These are phyloP conservation scores for Chondrus crispus DNA, from an alignment of 23 red algal genomes.

Conservation along the genomic window DNA sequence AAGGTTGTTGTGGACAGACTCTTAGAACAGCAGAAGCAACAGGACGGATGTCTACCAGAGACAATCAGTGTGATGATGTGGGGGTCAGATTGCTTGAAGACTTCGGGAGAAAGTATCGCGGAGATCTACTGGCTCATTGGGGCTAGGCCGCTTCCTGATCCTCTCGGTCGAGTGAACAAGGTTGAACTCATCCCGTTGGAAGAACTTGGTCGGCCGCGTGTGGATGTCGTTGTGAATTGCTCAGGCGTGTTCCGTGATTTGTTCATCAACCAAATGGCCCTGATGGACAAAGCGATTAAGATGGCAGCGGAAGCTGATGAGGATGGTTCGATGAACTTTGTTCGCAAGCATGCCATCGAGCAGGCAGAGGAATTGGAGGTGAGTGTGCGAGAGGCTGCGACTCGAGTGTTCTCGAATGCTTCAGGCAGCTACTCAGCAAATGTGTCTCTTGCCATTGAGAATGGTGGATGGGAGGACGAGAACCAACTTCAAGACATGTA, in stretches of 20 bases:
- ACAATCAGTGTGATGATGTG: constrained; percentile 95
- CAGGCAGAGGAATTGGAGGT: constrained; percentile 88
- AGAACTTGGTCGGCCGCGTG: constrained; percentile 91
- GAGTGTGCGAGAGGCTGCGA: constrained; percentile 83
- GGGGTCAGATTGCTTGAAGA: constrained; percentile 97
- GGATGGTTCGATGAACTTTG: constrained; percentile 85
- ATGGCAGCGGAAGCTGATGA: constrained; percentile 97
- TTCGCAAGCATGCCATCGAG: constrained; percentile 88
- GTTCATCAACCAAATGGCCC: constrained; percentile 99
- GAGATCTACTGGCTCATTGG: constrained; percentile 98
- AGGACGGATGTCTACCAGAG: constrained; percentile 83
- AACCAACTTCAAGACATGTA: constrained; percentile 99
- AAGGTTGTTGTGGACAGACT: constrained; percentile 92
- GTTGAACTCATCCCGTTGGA: constrained; percentile 87
- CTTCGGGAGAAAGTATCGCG: constrained; percentile 92
- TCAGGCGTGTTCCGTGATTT: constrained; percentile 98
- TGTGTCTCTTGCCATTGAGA: constrained; percentile 91
- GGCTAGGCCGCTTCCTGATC: constrained; percentile 81
- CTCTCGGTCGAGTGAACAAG: constrained; percentile 89
- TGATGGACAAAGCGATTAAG: constrained; percentile 95
- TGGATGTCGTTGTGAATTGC: constrained; percentile 98
- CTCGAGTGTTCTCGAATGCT: constrained; percentile 96
- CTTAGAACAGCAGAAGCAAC: constrained; percentile 64
- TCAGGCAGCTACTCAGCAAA: constrained; percentile 98
- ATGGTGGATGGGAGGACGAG: constrained; percentile 98